Conservation (phyloP, 1,139 yeast genomes). For the Lipomyces yarrowii region DNA sequence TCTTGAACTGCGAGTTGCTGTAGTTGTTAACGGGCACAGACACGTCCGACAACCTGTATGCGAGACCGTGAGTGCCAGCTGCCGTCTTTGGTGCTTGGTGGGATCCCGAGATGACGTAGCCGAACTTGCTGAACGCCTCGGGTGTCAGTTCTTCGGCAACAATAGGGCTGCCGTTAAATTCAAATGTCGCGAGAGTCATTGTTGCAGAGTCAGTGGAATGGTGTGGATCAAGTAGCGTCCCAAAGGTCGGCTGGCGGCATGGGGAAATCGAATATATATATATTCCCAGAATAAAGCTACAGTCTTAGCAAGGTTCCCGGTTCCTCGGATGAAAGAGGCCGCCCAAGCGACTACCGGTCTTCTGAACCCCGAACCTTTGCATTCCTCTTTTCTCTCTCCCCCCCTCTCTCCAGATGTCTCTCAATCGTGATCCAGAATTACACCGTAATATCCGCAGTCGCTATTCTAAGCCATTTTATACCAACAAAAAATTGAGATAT, state of each 20-base stretch:
- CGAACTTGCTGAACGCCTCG: conserved; percentile 53
- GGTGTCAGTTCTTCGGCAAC: conserved; percentile 48
- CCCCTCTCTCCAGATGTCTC: too few relatives aligned
- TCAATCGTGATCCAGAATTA: too few relatives aligned
- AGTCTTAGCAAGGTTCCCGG: not conserved
- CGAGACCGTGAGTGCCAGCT: conserved; percentile 91
- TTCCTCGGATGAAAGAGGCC: not conserved
- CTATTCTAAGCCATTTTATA: too few relatives aligned
- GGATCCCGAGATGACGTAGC: conserved; percentile 57
- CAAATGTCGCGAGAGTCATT: conserved; percentile 17
- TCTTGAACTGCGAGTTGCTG: conserved; percentile 16
- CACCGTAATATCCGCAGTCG: too few relatives aligned
- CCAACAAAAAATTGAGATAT: too few relatives aligned
- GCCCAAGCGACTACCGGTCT: too few relatives aligned
- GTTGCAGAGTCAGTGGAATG: not conserved
- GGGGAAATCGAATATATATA: not conserved
- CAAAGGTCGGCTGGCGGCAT: not conserved
- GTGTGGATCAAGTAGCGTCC: not conserved
- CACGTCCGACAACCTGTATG: conserved; percentile 70
- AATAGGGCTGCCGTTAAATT: conserved; percentile 17
- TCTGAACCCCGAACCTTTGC: too few relatives aligned
- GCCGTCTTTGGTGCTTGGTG: conserved; percentile 52
- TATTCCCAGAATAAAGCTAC: not conserved
- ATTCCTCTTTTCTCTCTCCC: too few relatives aligned
- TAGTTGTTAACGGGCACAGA: conserved; percentile 65